A percentile compares a stretch with the other conserved stretches of the same genome.
Conservation (phyloP, 768 basidiomycete species). For the Termitomyces sp. region DNA sequence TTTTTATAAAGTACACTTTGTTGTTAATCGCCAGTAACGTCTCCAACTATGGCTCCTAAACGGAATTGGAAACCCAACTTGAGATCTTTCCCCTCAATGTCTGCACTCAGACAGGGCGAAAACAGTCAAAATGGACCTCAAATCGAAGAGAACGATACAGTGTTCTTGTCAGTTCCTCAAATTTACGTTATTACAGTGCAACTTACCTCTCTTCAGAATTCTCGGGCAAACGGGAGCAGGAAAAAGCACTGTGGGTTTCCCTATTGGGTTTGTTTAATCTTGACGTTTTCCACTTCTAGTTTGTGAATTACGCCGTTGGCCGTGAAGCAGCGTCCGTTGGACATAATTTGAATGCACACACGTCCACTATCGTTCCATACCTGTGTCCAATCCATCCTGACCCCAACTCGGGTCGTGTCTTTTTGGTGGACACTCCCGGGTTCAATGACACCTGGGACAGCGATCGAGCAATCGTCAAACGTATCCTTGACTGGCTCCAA, state of each 20-base stretch:
- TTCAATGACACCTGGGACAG: conserved; percentile 21
- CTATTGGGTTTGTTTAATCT: not conserved
- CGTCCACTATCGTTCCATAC: conserved; percentile 14
- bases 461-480: conserved; percentile 19
- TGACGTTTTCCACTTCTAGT: conserved; percentile 10
- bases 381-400: not conserved
- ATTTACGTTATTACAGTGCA: not conserved
- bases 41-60: not conserved
- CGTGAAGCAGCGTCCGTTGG: conserved; percentile 15
- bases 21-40: not conserved
- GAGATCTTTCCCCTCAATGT: not conserved
- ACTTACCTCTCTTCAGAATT: conserved; percentile 2
- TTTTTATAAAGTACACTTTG: not conserved
- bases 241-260: conserved; percentile 12
- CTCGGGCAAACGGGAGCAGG: conserved; percentile 14
- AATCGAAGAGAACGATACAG: conserved; percentile 2
- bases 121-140: not conserved
- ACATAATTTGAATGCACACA: conserved; percentile 20
- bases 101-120: not conserved
- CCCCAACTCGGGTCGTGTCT: conserved; percentile 9
- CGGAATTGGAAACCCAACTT: not conserved
- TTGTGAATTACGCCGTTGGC: conserved; percentile 20
- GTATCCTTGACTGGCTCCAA: conserved; percentile 22
- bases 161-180: conserved; percentile 1
- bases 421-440: conserved; percentile 27